A percentile compares a stretch with the other conserved stretches of the same genome.
Conservation (phyloP, 1,139 yeast genomes). For the Zygosaccharomyces sapae region DNA sequence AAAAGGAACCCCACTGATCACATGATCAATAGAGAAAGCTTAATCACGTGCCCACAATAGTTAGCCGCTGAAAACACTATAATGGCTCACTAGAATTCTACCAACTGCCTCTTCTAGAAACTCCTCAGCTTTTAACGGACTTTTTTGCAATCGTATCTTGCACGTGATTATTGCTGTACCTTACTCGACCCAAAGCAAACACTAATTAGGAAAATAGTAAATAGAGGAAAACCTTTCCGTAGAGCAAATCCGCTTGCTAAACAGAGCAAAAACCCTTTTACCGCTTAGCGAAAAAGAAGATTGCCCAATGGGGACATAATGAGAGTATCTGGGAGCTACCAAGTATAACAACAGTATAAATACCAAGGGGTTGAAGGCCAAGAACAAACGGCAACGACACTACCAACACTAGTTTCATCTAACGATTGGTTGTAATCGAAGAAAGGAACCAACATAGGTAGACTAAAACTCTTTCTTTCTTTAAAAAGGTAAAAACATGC, state of each 20-base stretch:
- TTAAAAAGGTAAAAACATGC: no score
- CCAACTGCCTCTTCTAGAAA: no score
- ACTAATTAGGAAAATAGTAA: conserved; percentile 1
- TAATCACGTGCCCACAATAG: no score
- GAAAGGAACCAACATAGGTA: not conserved
- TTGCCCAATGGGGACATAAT: conserved; percentile 4
- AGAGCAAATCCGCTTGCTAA: conserved; percentile 6
- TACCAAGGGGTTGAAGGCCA: conserved; percentile 3
- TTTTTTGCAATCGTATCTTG: not conserved
- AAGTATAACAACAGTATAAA: conserved; percentile 1
- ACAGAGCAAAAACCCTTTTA: conserved; percentile 8
- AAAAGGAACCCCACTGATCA: no score
- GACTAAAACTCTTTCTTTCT: no score
- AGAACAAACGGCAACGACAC: not conserved
- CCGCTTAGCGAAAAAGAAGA: conserved; percentile 1
- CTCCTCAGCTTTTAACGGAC: no score
- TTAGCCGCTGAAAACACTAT: no score
- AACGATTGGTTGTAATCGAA: not conserved
- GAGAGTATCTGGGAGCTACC: not conserved
- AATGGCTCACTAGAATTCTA: no score
- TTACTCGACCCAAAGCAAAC: not conserved
- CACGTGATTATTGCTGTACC: not conserved
- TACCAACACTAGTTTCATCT: not conserved
- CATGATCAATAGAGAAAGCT: no score
- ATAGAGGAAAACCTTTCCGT: not conserved